Percentiles rank a stretch among this genome's conserved stretches.
phyloP scores from a whole-genome alignment of 768 basidiomycete species.

The Phallus indusiatus region DNA sequence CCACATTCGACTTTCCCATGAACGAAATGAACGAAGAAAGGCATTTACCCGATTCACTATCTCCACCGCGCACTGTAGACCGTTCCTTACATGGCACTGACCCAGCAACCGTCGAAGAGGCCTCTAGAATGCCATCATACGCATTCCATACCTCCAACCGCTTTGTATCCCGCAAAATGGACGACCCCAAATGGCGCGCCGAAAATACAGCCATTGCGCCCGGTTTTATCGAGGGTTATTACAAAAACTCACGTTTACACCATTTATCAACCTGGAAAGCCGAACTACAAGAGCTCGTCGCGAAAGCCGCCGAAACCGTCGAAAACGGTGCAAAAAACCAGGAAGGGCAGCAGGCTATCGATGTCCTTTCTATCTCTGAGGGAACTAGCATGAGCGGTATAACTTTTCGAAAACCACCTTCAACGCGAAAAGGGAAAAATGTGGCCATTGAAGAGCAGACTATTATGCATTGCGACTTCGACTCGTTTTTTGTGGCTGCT shows the following conservation, averaged over 20 bases:
- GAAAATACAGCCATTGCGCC: conserved; percentile 81
- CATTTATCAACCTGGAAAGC: conserved; percentile 89
- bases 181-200: conserved; percentile 74
- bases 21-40: neutral
- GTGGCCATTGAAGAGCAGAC: conserved; percentile 43
- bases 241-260: conserved; percentile 80
- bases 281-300: conserved; percentile 72
- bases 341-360: conserved; percentile 9
- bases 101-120: conserved; percentile 32
- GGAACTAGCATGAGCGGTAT: conserved; percentile 27
- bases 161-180: conserved; percentile 69
- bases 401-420: neutral
- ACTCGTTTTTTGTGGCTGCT: conserved; percentile 95
- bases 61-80: conserved; percentile 6
- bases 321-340: conserved; percentile 34
- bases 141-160: conserved; percentile 61
- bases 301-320: conserved; percentile 65
- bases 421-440: conserved; percentile 29
- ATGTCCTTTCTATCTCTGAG: conserved; percentile 36
- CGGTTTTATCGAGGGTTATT: conserved; percentile 79
- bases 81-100: conserved; percentile 32
- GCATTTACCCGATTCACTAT: neutral
- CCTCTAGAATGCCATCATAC: conserved; percentile 48
- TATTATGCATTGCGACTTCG: conserved; percentile 93
- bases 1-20: too few species aligned